Percentiles rank a stretch among this genome's conserved stretches.
phyloP scores from a whole-genome alignment of 306 rosid genomes.

The Cucumis hystrix region DNA sequence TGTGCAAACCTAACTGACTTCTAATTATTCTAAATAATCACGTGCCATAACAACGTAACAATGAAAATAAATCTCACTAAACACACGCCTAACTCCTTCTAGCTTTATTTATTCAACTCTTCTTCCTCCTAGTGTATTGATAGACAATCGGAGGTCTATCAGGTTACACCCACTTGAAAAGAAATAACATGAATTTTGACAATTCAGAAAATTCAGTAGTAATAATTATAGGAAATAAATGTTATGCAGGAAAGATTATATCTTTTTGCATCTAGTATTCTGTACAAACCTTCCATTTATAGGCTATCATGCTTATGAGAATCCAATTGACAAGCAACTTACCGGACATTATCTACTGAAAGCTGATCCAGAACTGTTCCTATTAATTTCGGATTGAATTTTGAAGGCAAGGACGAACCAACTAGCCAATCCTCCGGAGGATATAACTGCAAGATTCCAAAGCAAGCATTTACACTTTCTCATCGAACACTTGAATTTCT shows the following conservation, averaged over 20 bases:
- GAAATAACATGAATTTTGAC: too few relatives aligned
- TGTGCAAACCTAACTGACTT: too few relatives aligned
- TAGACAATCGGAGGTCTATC: too few relatives aligned
- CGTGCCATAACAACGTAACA: too few relatives aligned
- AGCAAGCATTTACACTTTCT: not conserved
- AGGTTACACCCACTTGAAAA: too few relatives aligned
- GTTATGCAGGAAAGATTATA: not conserved
- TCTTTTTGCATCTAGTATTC: not conserved
- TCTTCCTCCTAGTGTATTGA: too few relatives aligned
- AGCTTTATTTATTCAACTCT: too few relatives aligned
- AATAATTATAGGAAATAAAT: too few relatives aligned
- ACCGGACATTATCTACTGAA: slow-evolving; percentile 73
- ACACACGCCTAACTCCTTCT: too few relatives aligned
- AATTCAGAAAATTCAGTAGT: too few relatives aligned
- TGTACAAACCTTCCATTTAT: not conserved
- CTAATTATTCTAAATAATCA: too few relatives aligned
- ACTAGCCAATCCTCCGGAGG: slow-evolving; percentile 89
- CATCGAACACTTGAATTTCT: not conserved
- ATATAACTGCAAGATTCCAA: slow-evolving; percentile 39
- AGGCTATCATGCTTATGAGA: not conserved
- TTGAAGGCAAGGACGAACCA: slow-evolving; percentile 65
- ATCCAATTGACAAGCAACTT: slow-evolving; percentile 10
- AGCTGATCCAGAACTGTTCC: slow-evolving; percentile 58
- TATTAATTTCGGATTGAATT: slow-evolving; percentile 45
- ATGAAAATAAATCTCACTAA: too few relatives aligned